Evolutionary conservation across 2,329 filamentous ascomycete genomes (phyloP).

Genomic region (Dactylellina haptotyla): DNA sequence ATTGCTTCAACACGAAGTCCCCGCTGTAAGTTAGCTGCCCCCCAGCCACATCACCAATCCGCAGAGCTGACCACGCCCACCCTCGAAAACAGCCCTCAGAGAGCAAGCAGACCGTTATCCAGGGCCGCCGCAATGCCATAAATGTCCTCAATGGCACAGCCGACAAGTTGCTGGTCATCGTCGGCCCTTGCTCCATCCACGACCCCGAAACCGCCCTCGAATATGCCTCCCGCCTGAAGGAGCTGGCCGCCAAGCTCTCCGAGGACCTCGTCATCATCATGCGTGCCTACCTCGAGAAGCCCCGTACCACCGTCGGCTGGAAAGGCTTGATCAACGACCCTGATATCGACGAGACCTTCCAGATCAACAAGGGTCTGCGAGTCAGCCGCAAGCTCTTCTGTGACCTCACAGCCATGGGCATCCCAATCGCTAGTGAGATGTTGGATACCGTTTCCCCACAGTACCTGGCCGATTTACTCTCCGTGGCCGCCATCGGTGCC

Average conservation of each 20-base stretch:
- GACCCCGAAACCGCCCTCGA: slow-evolving; percentile 89
- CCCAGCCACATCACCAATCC: background rate
- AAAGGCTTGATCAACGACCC: slow-evolving; percentile 99
- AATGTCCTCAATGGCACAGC: slow-evolving; percentile 70
- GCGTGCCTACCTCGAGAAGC: slow-evolving; percentile 98
- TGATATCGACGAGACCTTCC: slow-evolving; percentile 97
- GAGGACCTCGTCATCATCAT: slow-evolving; percentile 94
- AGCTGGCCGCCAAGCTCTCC: slow-evolving; percentile 77
- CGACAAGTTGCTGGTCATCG: slow-evolving; percentile 76
- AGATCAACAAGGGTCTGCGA: slow-evolving; percentile 97
- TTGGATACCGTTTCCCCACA: slow-evolving; percentile 97
- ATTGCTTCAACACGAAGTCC: slow-evolving; percentile 57
- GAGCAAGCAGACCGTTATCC: slow-evolving; percentile 68
- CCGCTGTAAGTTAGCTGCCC: slow-evolving; percentile 54
- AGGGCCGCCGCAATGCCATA: slow-evolving; percentile 70
- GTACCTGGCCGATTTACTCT: slow-evolving; percentile 91
- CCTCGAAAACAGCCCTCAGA: slow-evolving; percentile 59
- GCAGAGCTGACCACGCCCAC: slow-evolving; percentile 32
- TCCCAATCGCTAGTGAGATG: slow-evolving; percentile 98
- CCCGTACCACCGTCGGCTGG: slow-evolving; percentile 96
- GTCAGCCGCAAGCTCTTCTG: slow-evolving; percentile 90
- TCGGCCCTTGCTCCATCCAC: slow-evolving; percentile 97
- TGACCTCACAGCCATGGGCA: slow-evolving; percentile 87
- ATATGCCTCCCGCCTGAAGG: slow-evolving; percentile 86
- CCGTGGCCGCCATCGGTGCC: slow-evolving; percentile 92